Percentiles rank a stretch among this genome's conserved stretches.
Conservation (phyloP, 176 grass and related monocot species). For the Areca catechu region DNA sequence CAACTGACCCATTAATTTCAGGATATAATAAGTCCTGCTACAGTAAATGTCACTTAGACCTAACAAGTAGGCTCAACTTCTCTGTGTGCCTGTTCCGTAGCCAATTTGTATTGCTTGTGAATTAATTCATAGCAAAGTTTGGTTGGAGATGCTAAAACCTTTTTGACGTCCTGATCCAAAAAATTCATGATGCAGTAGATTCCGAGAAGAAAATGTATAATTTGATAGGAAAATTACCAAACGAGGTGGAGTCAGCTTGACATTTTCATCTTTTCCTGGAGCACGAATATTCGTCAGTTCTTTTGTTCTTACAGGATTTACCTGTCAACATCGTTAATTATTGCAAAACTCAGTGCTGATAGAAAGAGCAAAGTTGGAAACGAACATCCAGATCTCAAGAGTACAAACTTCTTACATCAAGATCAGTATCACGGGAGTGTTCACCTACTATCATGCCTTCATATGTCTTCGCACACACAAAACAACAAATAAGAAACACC, state of each 20-base stretch:
- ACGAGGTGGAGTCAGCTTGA: conserved; percentile 72
- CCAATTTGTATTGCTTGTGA: too few relatives aligned
- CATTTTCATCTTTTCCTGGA: conserved; percentile 95
- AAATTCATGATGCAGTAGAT: too few relatives aligned
- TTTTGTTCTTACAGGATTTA: conserved; percentile 97
- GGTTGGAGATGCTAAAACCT: too few relatives aligned
- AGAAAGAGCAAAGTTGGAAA: neutral
- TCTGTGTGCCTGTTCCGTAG: too few relatives aligned
- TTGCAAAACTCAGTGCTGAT: conserved; percentile 9
- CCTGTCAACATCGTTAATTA: conserved; percentile 29
- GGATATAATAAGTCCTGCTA: too few relatives aligned
- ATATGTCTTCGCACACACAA: conserved; percentile 49
- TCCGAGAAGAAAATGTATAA: neutral
- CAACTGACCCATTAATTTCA: too few relatives aligned
- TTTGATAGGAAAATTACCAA: conserved; percentile 42
- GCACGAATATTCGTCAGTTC: conserved; percentile 92
- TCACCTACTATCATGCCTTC: conserved; percentile 97
- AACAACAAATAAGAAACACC: conserved; percentile 13
- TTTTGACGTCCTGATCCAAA: too few relatives aligned
- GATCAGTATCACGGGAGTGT: conserved; percentile 94
- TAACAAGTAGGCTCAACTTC: too few relatives aligned
- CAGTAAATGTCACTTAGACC: too few relatives aligned
- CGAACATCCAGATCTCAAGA: conserved; percentile 15
- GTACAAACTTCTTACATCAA: conserved; percentile 54
- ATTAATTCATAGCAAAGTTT: too few relatives aligned